These are phyloP conservation scores for Eurotiales sp. DNA, from an alignment of 2,329 filamentous ascomycete species.

Conservation along the genomic window DNA sequence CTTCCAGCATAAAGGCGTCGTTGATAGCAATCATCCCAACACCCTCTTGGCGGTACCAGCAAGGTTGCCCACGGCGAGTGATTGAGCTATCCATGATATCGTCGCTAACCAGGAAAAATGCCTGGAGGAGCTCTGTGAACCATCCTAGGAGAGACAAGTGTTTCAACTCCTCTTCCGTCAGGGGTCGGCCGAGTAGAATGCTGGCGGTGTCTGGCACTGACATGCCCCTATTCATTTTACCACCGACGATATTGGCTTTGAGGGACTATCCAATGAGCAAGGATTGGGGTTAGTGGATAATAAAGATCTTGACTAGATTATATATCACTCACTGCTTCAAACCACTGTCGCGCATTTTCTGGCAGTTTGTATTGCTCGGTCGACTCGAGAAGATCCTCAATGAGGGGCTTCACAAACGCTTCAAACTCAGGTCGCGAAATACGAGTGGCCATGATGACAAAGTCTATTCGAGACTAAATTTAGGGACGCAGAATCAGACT, in stretches of 20 bases:
- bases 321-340: constrained; percentile 60
- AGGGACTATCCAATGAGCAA: constrained; percentile 57
- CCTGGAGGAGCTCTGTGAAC: constrained; percentile 97
- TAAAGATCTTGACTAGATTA: neutral
- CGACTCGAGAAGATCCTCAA: constrained; percentile 75
- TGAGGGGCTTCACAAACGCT: constrained; percentile 79
- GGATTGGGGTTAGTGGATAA: constrained; percentile 6
- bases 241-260: constrained; percentile 81
- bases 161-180: constrained; percentile 82
- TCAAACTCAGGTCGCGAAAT: constrained; percentile 74
- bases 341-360: constrained; percentile 77
- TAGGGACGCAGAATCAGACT: neutral
- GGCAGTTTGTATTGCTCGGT: constrained; percentile 80
- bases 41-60: constrained; percentile 88
- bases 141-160: constrained; percentile 84
- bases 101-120: constrained; percentile 97
- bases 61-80: constrained; percentile 88
- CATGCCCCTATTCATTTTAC: constrained; percentile 99
- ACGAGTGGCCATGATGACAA: constrained; percentile 61
- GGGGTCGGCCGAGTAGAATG: constrained; percentile 67
- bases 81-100: constrained; percentile 98
- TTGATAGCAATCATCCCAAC: constrained; percentile 98
- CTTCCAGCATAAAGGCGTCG: constrained; percentile 94
- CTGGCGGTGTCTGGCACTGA: constrained; percentile 90
- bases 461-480: neutral